These are phyloP conservation scores for Zoysia pacifica DNA, from an alignment of 176 grass and related monocot genomes.

Conservation along the genomic window DNA sequence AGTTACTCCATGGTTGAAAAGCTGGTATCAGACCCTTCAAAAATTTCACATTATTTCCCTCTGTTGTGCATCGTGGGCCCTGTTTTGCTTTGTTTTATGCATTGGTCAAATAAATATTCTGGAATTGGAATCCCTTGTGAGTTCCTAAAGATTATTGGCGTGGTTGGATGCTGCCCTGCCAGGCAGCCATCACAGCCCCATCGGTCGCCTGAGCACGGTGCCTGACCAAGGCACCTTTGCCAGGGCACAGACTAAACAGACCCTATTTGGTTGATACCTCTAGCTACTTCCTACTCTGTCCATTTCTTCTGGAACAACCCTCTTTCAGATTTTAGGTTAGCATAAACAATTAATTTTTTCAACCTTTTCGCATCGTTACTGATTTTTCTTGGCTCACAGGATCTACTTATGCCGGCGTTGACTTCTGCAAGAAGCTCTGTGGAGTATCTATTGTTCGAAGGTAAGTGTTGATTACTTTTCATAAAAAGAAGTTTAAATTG, in stretches of 20 bases:
- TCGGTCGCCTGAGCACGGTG: too few relatives aligned
- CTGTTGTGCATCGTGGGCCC: constrained; percentile 2
- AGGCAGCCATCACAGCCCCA: too few relatives aligned
- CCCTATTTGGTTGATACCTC: background rate
- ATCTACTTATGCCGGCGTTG: constrained; percentile 76
- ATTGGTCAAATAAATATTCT: constrained; percentile 27
- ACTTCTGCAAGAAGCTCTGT: constrained; percentile 91
- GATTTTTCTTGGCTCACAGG: constrained; percentile 41
- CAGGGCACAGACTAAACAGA: too few relatives aligned
- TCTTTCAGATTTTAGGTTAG: constrained; percentile 17
- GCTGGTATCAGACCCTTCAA: background rate
- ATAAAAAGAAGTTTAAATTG: background rate
- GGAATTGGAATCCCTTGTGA: background rate
- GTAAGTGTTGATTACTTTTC: constrained; percentile 36
- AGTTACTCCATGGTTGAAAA: background rate
- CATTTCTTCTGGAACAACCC: constrained; percentile 9
- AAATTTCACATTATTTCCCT: background rate
- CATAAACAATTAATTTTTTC: background rate
- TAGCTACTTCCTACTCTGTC: constrained; percentile 9
- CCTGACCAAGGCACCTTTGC: too few relatives aligned
- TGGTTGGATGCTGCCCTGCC: too few relatives aligned
- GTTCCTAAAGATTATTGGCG: constrained; percentile 5
- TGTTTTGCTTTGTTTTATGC: background rate
- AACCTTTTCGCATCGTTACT: constrained; percentile 15
- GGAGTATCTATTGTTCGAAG: constrained; percentile 89